phyloP scores from a whole-genome alignment of 2,329 filamentous ascomycete genomes.

The Neofusicoccum ribis region DNA sequence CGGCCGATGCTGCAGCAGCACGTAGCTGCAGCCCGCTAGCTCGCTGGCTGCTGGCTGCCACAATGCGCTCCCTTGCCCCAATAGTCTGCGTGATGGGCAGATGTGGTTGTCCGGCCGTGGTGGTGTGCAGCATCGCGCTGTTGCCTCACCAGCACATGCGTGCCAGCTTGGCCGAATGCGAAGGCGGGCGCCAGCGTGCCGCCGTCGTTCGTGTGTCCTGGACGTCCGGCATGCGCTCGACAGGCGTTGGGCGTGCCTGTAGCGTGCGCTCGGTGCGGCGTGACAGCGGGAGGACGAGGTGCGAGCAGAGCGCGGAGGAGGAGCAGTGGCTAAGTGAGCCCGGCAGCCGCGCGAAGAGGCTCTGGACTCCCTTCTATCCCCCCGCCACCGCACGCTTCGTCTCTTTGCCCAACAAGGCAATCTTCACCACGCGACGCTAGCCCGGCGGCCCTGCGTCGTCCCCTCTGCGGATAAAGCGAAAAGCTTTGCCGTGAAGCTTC shows the following conservation, averaged over 20 bases:
- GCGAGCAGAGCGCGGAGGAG: not conserved
- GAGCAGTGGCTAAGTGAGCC: no score
- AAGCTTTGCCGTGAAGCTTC: not conserved
- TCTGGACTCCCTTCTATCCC: not conserved
- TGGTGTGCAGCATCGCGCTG: not conserved
- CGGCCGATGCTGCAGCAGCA: not conserved
- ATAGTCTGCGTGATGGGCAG: not conserved
- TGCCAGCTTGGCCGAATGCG: no score
- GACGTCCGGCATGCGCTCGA: no score
- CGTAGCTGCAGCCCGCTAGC: not conserved
- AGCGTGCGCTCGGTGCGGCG: no score
- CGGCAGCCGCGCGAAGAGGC: no score
- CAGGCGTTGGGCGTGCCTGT: no score
- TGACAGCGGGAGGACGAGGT: not conserved
- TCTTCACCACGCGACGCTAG: not conserved
- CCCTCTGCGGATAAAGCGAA: not conserved
- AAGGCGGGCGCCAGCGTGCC: no score
- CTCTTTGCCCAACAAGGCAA: not conserved
- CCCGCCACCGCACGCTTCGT: not conserved
- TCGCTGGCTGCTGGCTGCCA: not conserved
- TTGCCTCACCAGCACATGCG: not conserved
- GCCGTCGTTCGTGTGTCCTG: no score
- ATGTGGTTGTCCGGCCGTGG: not conserved
- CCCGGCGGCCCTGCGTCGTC: not conserved
- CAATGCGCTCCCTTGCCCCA: not conserved